These are phyloP conservation scores for Camelina laxa DNA, from an alignment of 345 rosid species.

Conservation along the genomic window DNA sequence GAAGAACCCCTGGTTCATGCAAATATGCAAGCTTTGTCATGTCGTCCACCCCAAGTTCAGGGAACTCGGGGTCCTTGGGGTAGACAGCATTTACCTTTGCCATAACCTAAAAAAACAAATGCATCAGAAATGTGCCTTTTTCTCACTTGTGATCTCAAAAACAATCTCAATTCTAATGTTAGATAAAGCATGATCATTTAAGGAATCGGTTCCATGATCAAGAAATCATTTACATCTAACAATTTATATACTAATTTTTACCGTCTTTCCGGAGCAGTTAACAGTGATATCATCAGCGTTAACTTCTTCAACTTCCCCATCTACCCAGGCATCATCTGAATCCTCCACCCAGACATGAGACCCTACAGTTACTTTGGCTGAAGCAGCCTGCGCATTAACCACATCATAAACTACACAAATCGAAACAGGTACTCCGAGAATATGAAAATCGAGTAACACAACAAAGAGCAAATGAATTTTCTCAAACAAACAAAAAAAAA, in stretches of 20 bases:
- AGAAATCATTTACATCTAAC: constrained; percentile 2
- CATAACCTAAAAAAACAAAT: constrained; percentile 58
- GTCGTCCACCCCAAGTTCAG: constrained; percentile 88
- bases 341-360: constrained; percentile 93
- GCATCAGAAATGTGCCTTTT: constrained; percentile 4
- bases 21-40: constrained; percentile 96
- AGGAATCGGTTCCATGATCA: neutral
- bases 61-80: constrained; percentile 89
- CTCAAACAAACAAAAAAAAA: too few relatives aligned
- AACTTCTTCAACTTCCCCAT: constrained; percentile 78
- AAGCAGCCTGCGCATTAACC: constrained; percentile 57
- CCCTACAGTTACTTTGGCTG: constrained; percentile 62
- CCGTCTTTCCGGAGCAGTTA: constrained; percentile 72
- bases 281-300: constrained; percentile 62
- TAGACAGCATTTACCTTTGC: constrained; percentile 62
- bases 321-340: constrained; percentile 82
- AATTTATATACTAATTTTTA: neutral
- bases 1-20: constrained; percentile 96
- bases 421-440: neutral
- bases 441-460: neutral
- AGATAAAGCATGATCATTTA: neutral
- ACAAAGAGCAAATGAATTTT: neutral
- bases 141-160: neutral
- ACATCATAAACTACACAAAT: neutral
- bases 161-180: constrained; percentile 4